A percentile compares a stretch with the other conserved stretches of the same genome.
phyloP scores from a whole-genome alignment of 108 stramenopile species.

The Chaetoceros tenuissimus region DNA sequence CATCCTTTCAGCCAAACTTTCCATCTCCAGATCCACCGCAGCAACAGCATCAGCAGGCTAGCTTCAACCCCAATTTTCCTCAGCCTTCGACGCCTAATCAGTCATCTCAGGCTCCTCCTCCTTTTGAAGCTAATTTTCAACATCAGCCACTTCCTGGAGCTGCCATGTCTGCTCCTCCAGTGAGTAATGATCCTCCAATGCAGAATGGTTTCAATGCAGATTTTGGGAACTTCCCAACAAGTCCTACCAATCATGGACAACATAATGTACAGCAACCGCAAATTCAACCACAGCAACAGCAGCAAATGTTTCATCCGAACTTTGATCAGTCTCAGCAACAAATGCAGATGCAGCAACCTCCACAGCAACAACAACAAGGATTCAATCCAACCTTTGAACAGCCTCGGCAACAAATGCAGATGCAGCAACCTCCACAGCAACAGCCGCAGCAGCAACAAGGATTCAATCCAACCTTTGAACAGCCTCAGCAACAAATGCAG shows the following conservation, averaged over 20 bases:
- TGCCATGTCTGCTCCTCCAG: too few species aligned
- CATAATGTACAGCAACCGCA: constrained; percentile 2
- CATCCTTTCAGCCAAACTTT: constrained; percentile 29
- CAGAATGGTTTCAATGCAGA: constrained; percentile 10
- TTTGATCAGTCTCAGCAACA: constrained; percentile 18
- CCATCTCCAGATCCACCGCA: constrained; percentile 11
- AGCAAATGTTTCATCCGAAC: constrained; percentile 12
- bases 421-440: constrained; percentile 16
- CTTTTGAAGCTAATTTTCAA: neutral
- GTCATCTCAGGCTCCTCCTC: neutral
- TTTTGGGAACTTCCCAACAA: constrained; percentile 4
- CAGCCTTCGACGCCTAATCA: constrained; percentile 3
- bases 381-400: constrained; percentile 11
- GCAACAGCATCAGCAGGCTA: constrained; percentile 21
- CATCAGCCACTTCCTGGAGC: neutral
- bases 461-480: constrained; percentile 4
- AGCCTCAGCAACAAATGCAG: constrained; percentile 6
- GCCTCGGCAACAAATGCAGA: constrained; percentile 5
- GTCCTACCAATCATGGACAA: neutral
- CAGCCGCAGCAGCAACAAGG: constrained; percentile 17
- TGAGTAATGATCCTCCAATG: too few species aligned
- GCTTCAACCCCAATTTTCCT: constrained; percentile 18
- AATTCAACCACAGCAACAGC: constrained; percentile 22
- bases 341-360: constrained; percentile 17
- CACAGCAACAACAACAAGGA: constrained; percentile 13